phyloP scores from a whole-genome alignment of 306 rosid genomes.

The Comarum palustre region DNA sequence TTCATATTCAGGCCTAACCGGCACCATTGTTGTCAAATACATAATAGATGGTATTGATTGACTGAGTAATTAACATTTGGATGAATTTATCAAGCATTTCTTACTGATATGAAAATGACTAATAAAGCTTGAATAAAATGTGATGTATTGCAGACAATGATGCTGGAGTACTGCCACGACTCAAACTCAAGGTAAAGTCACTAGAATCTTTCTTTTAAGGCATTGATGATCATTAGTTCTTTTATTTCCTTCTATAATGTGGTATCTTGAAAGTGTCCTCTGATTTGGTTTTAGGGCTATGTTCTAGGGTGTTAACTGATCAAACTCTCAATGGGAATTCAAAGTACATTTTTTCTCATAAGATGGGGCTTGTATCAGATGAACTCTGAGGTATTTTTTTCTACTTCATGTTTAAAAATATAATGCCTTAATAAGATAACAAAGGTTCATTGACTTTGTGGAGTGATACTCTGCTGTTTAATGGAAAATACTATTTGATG shows the following conservation, averaged over 20 bases:
- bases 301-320: slow-evolving; percentile 17
- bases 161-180: slow-evolving; percentile 13
- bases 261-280: not conserved
- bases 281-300: slow-evolving; percentile 18
- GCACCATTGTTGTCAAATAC: slow-evolving; percentile 15
- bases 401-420: not conserved
- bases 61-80: not conserved
- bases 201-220: not conserved
- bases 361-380: slow-evolving; percentile 25
- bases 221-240: not conserved
- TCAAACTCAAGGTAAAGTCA: slow-evolving; percentile 27
- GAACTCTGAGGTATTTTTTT: slow-evolving; percentile 20
- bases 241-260: not conserved
- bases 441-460: not conserved
- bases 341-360: slow-evolving; percentile 2
- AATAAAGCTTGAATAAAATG: not conserved
- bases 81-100: not conserved
- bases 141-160: slow-evolving; percentile 15
- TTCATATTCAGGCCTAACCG: slow-evolving; percentile 19
- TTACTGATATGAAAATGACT: not conserved
- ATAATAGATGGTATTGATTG: slow-evolving; percentile 17
- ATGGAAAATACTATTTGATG: not conserved
- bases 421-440: not conserved
- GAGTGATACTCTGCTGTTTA: not conserved
- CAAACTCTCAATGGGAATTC: slow-evolving; percentile 1